Evolutionary conservation across 1,284 basidiomycete species (phyloP).

Genomic region (Acaromyces ingoldii): DNA sequence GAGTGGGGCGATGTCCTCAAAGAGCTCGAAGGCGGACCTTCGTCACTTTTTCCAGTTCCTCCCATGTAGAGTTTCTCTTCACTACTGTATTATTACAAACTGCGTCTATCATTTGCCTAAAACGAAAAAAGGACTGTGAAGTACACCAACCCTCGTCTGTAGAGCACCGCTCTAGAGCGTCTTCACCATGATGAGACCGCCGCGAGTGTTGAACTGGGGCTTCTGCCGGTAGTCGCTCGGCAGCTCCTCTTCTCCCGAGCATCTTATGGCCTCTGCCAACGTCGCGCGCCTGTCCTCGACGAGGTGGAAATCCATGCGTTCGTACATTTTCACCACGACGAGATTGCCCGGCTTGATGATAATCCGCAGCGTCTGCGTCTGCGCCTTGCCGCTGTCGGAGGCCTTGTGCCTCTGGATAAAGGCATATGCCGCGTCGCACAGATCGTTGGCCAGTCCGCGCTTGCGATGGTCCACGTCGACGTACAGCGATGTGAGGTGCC

Average conservation of each 20-base stretch:
- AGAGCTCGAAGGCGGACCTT: too few relatives aligned
- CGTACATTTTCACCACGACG: conserved; percentile 11
- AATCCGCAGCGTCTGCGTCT: too few relatives aligned
- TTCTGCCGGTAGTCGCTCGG: neutral
- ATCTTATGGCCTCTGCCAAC: conserved; percentile 2
- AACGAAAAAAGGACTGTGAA: too few relatives aligned
- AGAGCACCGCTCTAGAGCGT: too few relatives aligned
- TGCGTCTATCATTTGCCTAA: too few relatives aligned
- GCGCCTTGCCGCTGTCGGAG: neutral
- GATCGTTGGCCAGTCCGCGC: conserved; percentile 8
- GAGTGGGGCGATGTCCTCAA: too few relatives aligned
- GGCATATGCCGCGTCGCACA: conserved; percentile 9
- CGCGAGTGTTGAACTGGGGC: neutral
- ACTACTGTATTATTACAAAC: too few relatives aligned
- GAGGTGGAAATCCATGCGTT: conserved; percentile 11
- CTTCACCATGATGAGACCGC: neutral
- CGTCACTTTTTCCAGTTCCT: too few relatives aligned
- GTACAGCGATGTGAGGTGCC: conserved; percentile 17
- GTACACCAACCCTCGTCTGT: too few relatives aligned
- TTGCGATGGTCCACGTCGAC: conserved; percentile 12
- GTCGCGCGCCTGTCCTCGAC: neutral
- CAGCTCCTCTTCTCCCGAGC: neutral
- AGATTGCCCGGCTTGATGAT: conserved; percentile 16
- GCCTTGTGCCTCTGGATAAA: neutral
- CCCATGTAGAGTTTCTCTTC: too few relatives aligned